These are phyloP conservation scores for Coemansia sp. DNA, from an alignment of 192 early-diverging fungal species.

Conservation along the genomic window DNA sequence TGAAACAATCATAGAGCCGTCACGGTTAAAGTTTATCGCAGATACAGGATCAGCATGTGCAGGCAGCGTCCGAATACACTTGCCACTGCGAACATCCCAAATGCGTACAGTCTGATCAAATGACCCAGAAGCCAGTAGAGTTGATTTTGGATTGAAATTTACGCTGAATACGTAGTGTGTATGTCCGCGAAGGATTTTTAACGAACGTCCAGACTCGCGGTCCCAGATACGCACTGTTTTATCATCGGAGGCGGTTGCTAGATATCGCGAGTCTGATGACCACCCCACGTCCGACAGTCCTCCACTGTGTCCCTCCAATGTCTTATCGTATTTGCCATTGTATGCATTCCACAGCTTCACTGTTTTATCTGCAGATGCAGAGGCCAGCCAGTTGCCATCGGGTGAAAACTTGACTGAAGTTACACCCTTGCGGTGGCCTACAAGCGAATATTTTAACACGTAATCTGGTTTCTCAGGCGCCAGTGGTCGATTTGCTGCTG, in stretches of 20 bases:
- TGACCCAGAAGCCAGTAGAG: conserved; percentile 93
- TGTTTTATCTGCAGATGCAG: conserved; percentile 86
- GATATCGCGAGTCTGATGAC: conserved; percentile 84
- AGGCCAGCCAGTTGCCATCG: conserved; percentile 95
- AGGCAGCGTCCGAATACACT: conserved; percentile 86
- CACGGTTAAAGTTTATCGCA: conserved; percentile 93
- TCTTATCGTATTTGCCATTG: conserved; percentile 80
- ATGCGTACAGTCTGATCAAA: conserved; percentile 97
- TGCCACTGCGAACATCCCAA: conserved; percentile 93
- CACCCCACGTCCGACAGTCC: conserved; percentile 97
- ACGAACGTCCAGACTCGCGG: conserved; percentile 66
- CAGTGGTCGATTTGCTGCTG: conserved; percentile 13
- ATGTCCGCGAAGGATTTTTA: conserved; percentile 84
- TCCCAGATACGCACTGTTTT: conserved; percentile 93
- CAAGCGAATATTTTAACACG: conserved; percentile 79
- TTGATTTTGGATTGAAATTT: conserved; percentile 92
- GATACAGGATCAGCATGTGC: conserved; percentile 96
- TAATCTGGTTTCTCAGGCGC: conserved; percentile 70
- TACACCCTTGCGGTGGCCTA: conserved; percentile 92
- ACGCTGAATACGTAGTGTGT: conserved; percentile 98
- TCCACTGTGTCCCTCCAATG: conserved; percentile 83
- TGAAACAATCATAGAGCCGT: conserved; percentile 94
- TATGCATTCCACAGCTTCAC: conserved; percentile 90
- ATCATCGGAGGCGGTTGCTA: conserved; percentile 94
- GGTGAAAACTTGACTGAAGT: conserved; percentile 98